Evolutionary conservation across 129 eudicot genomes (phyloP), one percentile per base, ranked within the genome.

Genomic region (Silybum marianum): DNA sequence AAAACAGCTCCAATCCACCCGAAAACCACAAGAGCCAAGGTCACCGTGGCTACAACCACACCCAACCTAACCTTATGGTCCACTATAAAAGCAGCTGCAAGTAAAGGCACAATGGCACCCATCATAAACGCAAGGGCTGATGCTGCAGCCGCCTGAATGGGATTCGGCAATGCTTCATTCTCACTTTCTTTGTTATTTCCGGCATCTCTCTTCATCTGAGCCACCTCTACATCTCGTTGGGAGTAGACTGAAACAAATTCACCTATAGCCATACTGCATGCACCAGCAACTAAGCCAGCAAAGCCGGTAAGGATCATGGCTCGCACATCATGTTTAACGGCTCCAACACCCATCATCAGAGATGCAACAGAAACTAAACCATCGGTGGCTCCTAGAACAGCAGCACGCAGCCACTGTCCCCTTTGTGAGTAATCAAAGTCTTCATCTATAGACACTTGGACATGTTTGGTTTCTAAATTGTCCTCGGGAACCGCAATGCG

Each of bases 181-280:
- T 69, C 78, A 62, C 8, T 60, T 36, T 8, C 82, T 16, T 58
- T 69, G 7, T 69, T 51, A 7, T 78, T 69, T 23, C 13, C 19
- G 0, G 39, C 14, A 10, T 16, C 14, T 80, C 87, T 83, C 81
- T 78, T 83, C 85, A 75, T 76, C 23, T 82, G 85, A 14, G 85
- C 79, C 40, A 75, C 42, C 28, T 82, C 80, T 2, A 82, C 60
- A 12, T 82, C 85, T 34, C 40, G 44, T 71, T 82, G 85, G 39
- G 85, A 82, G 38, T 76, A 74, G 4, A 84, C 84, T 3, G 87
- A 85, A 7, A 85, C 85, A 54, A 51, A 82, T 81, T 88, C 86
- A 9, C 85, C 90, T 0, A 79, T 82, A 0, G 82, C 88, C 88
- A 88, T 85, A 42, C 86, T 80, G 25, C 88, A 88, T 42, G 91